phyloP scores from a whole-genome alignment of 1,139 yeast species.

The Candida sp. region DNA sequence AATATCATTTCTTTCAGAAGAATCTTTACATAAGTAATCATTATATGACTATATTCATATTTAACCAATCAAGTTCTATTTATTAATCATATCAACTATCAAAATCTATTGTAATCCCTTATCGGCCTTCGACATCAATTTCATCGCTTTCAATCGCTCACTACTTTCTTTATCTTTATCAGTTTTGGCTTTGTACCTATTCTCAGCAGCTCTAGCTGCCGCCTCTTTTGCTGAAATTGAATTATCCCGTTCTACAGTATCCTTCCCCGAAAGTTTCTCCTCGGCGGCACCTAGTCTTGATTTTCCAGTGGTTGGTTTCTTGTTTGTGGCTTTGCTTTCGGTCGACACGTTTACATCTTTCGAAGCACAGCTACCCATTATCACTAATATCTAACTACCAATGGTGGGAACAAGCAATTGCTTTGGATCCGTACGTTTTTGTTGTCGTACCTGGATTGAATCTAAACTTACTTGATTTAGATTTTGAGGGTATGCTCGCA shows the following conservation, averaged over 20 bases:
- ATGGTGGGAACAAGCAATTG: background rate
- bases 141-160: conserved; percentile 26
- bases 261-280: background rate
- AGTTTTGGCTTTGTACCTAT: conserved; percentile 24
- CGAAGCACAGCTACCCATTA: conserved; percentile 5
- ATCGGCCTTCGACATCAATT: conserved; percentile 26
- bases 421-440: too few relatives aligned
- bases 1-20: too few relatives aligned
- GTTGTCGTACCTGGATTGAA: too few relatives aligned
- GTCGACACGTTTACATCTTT: background rate
- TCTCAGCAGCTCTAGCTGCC: conserved; percentile 37
- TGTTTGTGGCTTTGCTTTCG: background rate
- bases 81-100: too few relatives aligned
- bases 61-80: too few relatives aligned
- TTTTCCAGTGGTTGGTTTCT: conserved; percentile 3
- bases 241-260: conserved; percentile 1
- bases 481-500: too few relatives aligned
- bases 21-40: too few relatives aligned
- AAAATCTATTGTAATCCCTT: conserved; percentile 21
- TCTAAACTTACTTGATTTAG: too few relatives aligned
- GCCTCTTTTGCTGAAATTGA: conserved; percentile 16
- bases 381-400: conserved; percentile 1
- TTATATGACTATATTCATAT: too few relatives aligned
- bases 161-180: conserved; percentile 21
- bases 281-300: background rate